Percentiles rank a stretch among this genome's conserved stretches.
Evolutionary conservation across 169 alveolate species (phyloP).

Genomic region (Eimeria praecox): DNA sequence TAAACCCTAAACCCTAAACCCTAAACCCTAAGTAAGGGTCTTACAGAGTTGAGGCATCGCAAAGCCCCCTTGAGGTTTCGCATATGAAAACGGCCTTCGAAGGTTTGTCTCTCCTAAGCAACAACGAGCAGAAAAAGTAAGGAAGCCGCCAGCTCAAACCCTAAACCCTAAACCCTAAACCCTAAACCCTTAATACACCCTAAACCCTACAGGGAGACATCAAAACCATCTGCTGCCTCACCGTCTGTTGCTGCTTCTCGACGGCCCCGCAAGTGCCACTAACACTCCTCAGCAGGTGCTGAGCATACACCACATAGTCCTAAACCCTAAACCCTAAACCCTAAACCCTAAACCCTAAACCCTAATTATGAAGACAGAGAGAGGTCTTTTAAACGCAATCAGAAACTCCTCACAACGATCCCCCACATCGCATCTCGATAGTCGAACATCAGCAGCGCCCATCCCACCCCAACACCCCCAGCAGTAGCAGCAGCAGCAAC

Average conservation of each 20-base stretch:
- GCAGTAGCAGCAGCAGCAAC: conserved; percentile 28
- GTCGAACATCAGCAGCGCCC: neutral
- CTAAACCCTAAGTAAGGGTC: conserved; percentile 1
- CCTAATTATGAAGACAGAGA: neutral
- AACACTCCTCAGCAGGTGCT: conserved; percentile 8
- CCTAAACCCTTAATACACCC: neutral
- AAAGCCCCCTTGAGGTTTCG: neutral
- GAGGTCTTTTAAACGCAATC: neutral
- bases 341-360: conserved; percentile 20
- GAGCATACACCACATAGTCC: neutral
- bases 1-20: conserved; percentile 26
- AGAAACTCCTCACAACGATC: no score
- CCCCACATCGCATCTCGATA: neutral
- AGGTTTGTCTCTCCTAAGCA: no score
- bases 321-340: conserved; percentile 17
- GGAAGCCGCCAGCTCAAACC: neutral
- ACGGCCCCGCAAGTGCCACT: neutral
- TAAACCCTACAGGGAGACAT: no score
- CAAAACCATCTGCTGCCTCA: neutral
- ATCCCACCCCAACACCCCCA: neutral
- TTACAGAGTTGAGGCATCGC: conserved; percentile 4
- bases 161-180: neutral
- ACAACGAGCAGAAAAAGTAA: neutral
- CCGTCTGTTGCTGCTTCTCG: neutral
- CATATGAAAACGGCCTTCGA: neutral